Conservation (phyloP, 1,284 basidiomycete genomes). For the Abortiporus biennis region DNA sequence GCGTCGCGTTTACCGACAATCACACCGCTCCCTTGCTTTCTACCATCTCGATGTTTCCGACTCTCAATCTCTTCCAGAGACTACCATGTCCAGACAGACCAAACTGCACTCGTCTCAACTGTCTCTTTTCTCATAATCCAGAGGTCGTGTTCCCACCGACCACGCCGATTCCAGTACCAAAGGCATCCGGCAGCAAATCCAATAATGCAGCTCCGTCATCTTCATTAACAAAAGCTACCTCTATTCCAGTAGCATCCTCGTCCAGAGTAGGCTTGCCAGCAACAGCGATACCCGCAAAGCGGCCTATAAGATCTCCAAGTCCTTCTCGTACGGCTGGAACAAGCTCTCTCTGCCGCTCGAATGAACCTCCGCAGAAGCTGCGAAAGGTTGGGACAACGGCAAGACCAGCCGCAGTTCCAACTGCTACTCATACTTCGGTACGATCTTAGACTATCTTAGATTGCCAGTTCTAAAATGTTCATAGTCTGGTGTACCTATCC, state of each 20-base stretch:
- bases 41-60: slow-evolving; percentile 54
- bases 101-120: slow-evolving; percentile 44
- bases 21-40: not conserved
- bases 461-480: slow-evolving; percentile 23
- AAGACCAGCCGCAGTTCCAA: slow-evolving; percentile 35
- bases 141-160: slow-evolving; percentile 30
- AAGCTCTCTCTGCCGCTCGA: no score
- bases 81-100: slow-evolving; percentile 56
- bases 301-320: slow-evolving; percentile 16
- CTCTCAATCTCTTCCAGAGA: slow-evolving; percentile 49
- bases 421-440: slow-evolving; percentile 26
- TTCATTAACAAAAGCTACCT: slow-evolving; percentile 5
- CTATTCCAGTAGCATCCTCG: slow-evolving; percentile 7
- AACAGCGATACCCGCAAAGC: slow-evolving; percentile 26
- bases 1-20: no score
- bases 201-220: slow-evolving; percentile 6
- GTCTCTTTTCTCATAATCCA: slow-evolving; percentile 58
- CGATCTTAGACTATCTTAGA: not conserved
- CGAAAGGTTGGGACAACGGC: slow-evolving; percentile 40
- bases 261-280: slow-evolving; percentile 4
- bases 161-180: slow-evolving; percentile 32
- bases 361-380: slow-evolving; percentile 56
- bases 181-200: slow-evolving; percentile 24
- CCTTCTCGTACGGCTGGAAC: slow-evolving; percentile 13
- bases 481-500: slow-evolving; percentile 59